A percentile compares a stretch with the other conserved stretches of the same genome.
Conservation (phyloP, 208 protist genomes). For the Leptomonas pyrrhocoris region DNA sequence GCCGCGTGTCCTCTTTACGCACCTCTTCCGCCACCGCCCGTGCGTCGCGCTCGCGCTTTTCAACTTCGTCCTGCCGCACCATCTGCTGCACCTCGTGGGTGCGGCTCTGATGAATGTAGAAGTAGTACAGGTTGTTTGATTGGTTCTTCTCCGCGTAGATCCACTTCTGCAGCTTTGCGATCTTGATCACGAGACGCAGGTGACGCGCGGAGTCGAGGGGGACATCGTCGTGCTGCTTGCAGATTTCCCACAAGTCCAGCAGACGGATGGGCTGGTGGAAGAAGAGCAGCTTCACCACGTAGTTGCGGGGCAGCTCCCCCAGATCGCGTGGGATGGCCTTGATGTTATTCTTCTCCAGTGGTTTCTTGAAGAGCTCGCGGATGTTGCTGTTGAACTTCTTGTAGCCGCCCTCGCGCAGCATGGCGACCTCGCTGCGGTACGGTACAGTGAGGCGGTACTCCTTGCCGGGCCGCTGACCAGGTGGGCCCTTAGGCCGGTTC, state of each 20-base stretch:
- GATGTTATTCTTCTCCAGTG: slow-evolving; percentile 77
- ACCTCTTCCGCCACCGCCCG: slow-evolving; percentile 30
- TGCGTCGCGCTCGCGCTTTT: slow-evolving; percentile 55
- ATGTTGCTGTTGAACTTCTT: slow-evolving; percentile 83
- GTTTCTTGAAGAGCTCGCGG: slow-evolving; percentile 89
- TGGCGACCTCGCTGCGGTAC: slow-evolving; percentile 85
- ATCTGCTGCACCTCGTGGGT: slow-evolving; percentile 84
- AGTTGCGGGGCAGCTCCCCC: slow-evolving; percentile 88
- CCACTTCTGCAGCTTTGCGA: slow-evolving; percentile 87
- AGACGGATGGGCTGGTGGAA: slow-evolving; percentile 89
- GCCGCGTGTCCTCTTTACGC: slow-evolving; percentile 6
- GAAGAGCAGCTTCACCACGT: slow-evolving; percentile 84
- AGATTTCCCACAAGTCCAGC: slow-evolving; percentile 81
- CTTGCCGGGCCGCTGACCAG: slow-evolving; percentile 71
- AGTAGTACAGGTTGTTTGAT: slow-evolving; percentile 88
- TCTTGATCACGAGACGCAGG: slow-evolving; percentile 84
- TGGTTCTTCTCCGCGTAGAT: slow-evolving; percentile 93
- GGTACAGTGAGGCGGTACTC: slow-evolving; percentile 84
- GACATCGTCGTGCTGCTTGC: slow-evolving; percentile 87
- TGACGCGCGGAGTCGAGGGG: slow-evolving; percentile 89
- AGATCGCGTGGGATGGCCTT: slow-evolving; percentile 88
- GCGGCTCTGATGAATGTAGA: slow-evolving; percentile 85
- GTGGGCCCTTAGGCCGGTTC: slow-evolving; percentile 79
- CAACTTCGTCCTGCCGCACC: slow-evolving; percentile 68
- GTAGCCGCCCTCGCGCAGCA: slow-evolving; percentile 60